Evolutionary conservation across 2,329 filamentous ascomycete genomes (phyloP).

Genomic region (Amphichorda felina): DNA sequence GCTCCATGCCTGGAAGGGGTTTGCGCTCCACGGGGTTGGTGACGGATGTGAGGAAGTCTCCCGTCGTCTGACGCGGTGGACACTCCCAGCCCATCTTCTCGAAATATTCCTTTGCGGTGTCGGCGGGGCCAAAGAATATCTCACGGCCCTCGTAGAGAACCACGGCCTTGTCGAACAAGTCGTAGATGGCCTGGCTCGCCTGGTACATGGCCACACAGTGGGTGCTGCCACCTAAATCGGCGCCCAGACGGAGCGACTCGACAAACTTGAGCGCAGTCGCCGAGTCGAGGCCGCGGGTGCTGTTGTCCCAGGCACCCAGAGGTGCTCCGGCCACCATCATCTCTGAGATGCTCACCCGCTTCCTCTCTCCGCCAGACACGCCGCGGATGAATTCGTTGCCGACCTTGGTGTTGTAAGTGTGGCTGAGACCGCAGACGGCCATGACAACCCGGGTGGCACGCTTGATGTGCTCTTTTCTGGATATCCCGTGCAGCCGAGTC

Average conservation of each 20-base stretch:
- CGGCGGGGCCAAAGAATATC: slow-evolving; percentile 61
- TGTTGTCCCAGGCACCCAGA: slow-evolving; percentile 57
- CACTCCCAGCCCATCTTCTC: slow-evolving; percentile 57
- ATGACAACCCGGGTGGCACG: slow-evolving; percentile 40
- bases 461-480: slow-evolving; percentile 43
- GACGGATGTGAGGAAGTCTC: slow-evolving; percentile 58
- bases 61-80: slow-evolving; percentile 53
- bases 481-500: slow-evolving; percentile 50
- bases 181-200: slow-evolving; percentile 56
- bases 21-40: slow-evolving; percentile 52
- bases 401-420: slow-evolving; percentile 62
- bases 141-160: slow-evolving; percentile 68
- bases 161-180: slow-evolving; percentile 63
- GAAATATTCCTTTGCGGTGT: slow-evolving; percentile 51
- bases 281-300: slow-evolving; percentile 60
- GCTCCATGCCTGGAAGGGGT: slow-evolving; percentile 44
- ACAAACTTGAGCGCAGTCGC: slow-evolving; percentile 65
- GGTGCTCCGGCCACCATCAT: slow-evolving; percentile 54
- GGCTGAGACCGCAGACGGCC: slow-evolving; percentile 58
- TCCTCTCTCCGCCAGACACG: slow-evolving; percentile 59
- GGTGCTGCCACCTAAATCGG: slow-evolving; percentile 50
- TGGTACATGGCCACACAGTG: slow-evolving; percentile 60
- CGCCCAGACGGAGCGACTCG: slow-evolving; percentile 50
- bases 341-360: slow-evolving; percentile 74
- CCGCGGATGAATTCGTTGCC: slow-evolving; percentile 66